A percentile compares a stretch with the other conserved stretches of the same genome.
Evolutionary conservation across 169 alveolate species (phyloP).

Genomic region (Plasmodium reichenowi): DNA sequence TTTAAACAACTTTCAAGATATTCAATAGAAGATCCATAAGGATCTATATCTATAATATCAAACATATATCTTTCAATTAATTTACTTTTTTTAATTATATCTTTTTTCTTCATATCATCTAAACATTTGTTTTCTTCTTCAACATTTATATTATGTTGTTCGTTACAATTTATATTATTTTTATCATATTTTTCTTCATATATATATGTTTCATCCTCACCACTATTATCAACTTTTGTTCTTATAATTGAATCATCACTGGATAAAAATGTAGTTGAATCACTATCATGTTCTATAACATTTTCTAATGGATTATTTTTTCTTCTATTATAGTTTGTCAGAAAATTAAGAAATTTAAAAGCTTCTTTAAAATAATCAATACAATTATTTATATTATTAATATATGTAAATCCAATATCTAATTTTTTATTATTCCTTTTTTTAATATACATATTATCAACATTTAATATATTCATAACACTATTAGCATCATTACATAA

Average conservation of each 20-base stretch:
- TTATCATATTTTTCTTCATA: neutral
- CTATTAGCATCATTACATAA: constrained; percentile 85
- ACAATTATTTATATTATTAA: constrained; percentile 33
- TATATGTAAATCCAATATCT: constrained; percentile 66
- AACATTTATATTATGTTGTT: neutral
- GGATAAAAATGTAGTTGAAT: constrained; percentile 24
- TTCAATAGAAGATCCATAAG: constrained; percentile 95
- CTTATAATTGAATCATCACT: neutral
- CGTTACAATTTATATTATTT: neutral
- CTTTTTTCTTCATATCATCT: constrained; percentile 9
- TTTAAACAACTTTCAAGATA: constrained; percentile 93
- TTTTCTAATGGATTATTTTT: neutral
- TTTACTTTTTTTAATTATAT: constrained; percentile 29
- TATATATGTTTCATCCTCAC: constrained; percentile 1
- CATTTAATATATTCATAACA: constrained; percentile 69
- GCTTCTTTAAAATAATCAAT: constrained; percentile 61
- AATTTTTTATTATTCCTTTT: constrained; percentile 61
- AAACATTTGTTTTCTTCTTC: neutral
- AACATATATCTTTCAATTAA: constrained; percentile 70
- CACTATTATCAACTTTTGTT: neutral
- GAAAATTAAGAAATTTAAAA: constrained; percentile 42
- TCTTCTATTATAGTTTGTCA: constrained; percentile 30
- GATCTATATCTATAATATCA: constrained; percentile 94
- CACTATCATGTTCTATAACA: constrained; percentile 7
- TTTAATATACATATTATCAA: constrained; percentile 35